Evolutionary conservation across 2,329 filamentous ascomycete genomes (phyloP).

Genomic region (Pseudocercospora fijiensis): DNA sequence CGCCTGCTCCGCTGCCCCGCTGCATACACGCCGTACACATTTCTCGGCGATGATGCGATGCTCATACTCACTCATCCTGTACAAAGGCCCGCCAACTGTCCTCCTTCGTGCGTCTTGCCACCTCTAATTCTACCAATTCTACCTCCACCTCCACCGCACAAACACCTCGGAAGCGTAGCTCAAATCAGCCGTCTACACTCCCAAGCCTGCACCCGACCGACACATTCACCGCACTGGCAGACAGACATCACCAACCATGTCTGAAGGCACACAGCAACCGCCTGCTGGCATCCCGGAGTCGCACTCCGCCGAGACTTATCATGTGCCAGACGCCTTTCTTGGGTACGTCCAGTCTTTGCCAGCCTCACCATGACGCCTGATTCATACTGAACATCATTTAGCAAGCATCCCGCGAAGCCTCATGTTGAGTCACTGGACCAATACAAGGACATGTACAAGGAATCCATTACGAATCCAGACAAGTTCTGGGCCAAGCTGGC

Average conservation of each 20-base stretch:
- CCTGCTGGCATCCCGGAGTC: conserved; percentile 31
- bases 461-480: conserved; percentile 86
- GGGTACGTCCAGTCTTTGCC: conserved; percentile 38
- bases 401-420: conserved; percentile 61
- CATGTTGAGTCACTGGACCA: conserved; percentile 61
- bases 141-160: neutral
- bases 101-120: neutral
- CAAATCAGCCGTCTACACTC: conserved; percentile 7
- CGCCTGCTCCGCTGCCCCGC: conserved; percentile 1
- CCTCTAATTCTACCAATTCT: conserved; percentile 1
- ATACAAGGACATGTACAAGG: conserved; percentile 65
- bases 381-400: conserved; percentile 32
- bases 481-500: conserved; percentile 87
- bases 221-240: neutral
- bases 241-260: conserved; percentile 22
- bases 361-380: neutral
- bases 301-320: conserved; percentile 31
- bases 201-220: conserved; percentile 13
- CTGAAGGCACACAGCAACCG: conserved; percentile 26
- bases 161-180: neutral
- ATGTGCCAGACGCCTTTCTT: conserved; percentile 39
- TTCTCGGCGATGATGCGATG: conserved; percentile 11
- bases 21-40: neutral
- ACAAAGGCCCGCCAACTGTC: neutral
- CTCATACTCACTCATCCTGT: too few species aligned